Base-by-base conservation (phyloP, 1,284 basidiomycete species). In the Microbotryum violaceum region DNA sequence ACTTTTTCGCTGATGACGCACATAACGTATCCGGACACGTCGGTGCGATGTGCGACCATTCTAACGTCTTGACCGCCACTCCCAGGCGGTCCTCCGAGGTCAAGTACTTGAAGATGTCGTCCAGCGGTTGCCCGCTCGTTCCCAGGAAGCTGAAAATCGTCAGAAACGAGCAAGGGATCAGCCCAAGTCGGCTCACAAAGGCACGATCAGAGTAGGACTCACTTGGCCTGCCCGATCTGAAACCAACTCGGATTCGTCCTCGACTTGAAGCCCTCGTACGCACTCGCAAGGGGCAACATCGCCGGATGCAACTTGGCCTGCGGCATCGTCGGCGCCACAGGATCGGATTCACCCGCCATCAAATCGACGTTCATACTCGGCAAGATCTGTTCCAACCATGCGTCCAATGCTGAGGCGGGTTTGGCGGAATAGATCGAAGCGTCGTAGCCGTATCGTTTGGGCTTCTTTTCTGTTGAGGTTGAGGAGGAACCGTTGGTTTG, bases 11-110 rank as follows among this genome's bases (percentile, higher is more conserved):
- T 27, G 21, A 54, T 29, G 5, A 73, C 79, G 70, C 61, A 80
- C 81, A 97, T 2, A 99, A 81, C 1, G 96, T 99, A 76, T 99
- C 96, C 16, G 96, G 96, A 16, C 94, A 92, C 1, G 94, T 98
- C 0, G 96, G 96, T 12, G 96, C 94, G 70, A 97, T 83, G 76
- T 98, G 96, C 64, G 91, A 81, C 96, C 93, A 98, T 71, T 82
- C 83, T 14, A 99, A 79, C 18, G 91, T 93, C 54, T 86, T 81
- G 66, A 84, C 81, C 4, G 90, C 84, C 70, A 97, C 82, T 5
- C 81, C 81, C 46, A 97, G 75, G 80, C 29, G 64, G 29, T 85
- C 84, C 58, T 82, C 70, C 31, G 65, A 60, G 6, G 70, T 69
- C 18, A 93, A 78, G 77, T 99, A 98, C 75, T 91, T 94, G 82